Evolutionary conservation across 345 rosid genomes (phyloP), one percentile per base, ranked within the genome.

Genomic region (Arabidopsis arenosa): DNA sequence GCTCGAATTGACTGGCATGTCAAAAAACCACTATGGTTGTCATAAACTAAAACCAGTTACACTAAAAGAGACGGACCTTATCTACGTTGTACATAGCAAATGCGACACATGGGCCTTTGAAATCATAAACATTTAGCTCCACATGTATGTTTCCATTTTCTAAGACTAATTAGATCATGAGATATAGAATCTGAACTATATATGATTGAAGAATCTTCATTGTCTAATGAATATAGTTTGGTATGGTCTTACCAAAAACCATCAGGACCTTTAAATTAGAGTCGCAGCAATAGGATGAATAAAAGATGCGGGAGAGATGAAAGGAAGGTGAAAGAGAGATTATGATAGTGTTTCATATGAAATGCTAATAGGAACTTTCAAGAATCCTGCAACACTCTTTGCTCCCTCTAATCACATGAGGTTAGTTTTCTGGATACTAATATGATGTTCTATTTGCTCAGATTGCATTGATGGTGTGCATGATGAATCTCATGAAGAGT

Each of bases 1-100:
- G 84, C 90, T 81, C 83, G 87, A 81, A 95, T 85, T 51, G 97
- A 95, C 99, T 95, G 81, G 53, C 26, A 75, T 79, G 74, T 64
- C 57, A 70, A 26, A 66, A 51, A 52, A 54, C 23, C 55, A 60
- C 36, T 62, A 58, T 58, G 41, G 60, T 45, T 69, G 49, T 18
- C 5, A 58, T 21, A 2, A 65, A 65, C 30, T 35, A 54, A 32
- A 72, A 55, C 49, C 28, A 57, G 6, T 12, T 30, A 23, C 23
- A 62, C 40, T 8, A 9, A 61, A 44, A 23, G 61, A 74, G 75
- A 63, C 85, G 70, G 52, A 90, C 97, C 93, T 94, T 91, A 74
- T 94, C 98, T 69, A 92, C 88, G 75, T 94, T 94, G 85, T 90
- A 94, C 98, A 94, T 94, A 33, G 97, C 89, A 73, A 94, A 92